Evolutionary conservation across 2,329 filamentous ascomycete genomes (phyloP).

Genomic region (Ophiocordyceps australis): DNA sequence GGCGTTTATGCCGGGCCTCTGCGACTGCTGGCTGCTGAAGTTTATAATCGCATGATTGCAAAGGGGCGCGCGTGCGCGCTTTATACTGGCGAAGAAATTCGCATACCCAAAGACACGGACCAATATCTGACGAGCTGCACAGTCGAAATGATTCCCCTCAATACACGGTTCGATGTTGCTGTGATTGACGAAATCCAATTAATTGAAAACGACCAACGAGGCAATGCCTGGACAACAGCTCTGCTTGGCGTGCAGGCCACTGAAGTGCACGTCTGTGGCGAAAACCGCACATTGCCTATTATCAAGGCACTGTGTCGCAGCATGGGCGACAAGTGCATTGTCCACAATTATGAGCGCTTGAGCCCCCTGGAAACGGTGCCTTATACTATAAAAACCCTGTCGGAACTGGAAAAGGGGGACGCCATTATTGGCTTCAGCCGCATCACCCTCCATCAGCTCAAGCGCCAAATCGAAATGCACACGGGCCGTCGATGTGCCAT

Average conservation of each 20-base stretch:
- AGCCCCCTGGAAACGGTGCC: slow-evolving; percentile 55
- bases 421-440: slow-evolving; percentile 79
- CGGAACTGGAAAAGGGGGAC: slow-evolving; percentile 67
- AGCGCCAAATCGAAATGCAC: slow-evolving; percentile 53
- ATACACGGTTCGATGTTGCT: slow-evolving; percentile 55
- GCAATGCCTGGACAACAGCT: slow-evolving; percentile 90
- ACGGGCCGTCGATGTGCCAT: slow-evolving; percentile 76
- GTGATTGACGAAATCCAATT: slow-evolving; percentile 99
- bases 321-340: slow-evolving; percentile 63
- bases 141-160: slow-evolving; percentile 66
- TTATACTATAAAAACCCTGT: slow-evolving; percentile 43
- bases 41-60: slow-evolving; percentile 72
- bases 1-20: slow-evolving; percentile 88
- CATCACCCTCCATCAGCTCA: slow-evolving; percentile 62
- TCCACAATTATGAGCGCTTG: slow-evolving; percentile 71
- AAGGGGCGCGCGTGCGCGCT: slow-evolving; percentile 63
- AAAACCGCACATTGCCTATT: slow-evolving; percentile 63
- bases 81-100: slow-evolving; percentile 80
- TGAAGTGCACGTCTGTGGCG: slow-evolving; percentile 87
- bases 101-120: slow-evolving; percentile 41
- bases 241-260: slow-evolving; percentile 71
- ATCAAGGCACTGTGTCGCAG: slow-evolving; percentile 61
- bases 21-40: slow-evolving; percentile 77
- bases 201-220: slow-evolving; percentile 64
- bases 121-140: slow-evolving; percentile 65